A percentile compares a stretch with the other conserved stretches of the same genome.
These are phyloP conservation scores for Aspergillus egyptiacus DNA, from an alignment of 495 filamentous ascomycete genomes.

Conservation along the genomic window DNA sequence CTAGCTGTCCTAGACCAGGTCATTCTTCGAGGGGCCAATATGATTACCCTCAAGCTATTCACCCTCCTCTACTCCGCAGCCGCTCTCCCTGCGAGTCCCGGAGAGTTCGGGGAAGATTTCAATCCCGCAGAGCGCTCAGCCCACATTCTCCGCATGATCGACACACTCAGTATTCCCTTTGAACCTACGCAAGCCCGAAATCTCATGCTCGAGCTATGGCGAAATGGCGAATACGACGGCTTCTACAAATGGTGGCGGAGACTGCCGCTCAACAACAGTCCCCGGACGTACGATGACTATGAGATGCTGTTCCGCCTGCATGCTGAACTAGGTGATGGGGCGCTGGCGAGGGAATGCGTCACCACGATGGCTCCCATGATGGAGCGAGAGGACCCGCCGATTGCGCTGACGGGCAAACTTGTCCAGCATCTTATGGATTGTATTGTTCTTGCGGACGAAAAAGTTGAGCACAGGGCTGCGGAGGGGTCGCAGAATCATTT, in stretches of 20 bases:
- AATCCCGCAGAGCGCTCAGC: conserved; percentile 11
- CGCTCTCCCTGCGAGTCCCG: not conserved
- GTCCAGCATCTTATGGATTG: conserved; percentile 43
- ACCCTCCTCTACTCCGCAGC: conserved; percentile 36
- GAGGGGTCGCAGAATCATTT: conserved; percentile 19
- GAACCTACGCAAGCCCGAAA: conserved; percentile 42
- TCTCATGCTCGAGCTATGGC: conserved; percentile 40
- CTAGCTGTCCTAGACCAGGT: conserved; percentile 44
- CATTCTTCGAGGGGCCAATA: conserved; percentile 36
- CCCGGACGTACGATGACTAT: conserved; percentile 54
- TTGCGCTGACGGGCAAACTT: conserved; percentile 39
- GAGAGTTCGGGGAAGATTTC: conserved; percentile 2
- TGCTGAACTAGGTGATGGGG: conserved; percentile 40
- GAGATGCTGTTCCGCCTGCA: conserved; percentile 47
- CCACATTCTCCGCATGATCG: conserved; percentile 24
- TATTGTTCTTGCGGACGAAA: conserved; percentile 46
- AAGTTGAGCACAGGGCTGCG: conserved; percentile 27
- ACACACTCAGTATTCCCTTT: conserved; percentile 37
- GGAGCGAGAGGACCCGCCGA: conserved; percentile 48
- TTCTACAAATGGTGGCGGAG: conserved; percentile 61
- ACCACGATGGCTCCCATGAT: conserved; percentile 52
- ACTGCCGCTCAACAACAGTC: conserved; percentile 41
- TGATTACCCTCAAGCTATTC: conserved; percentile 40
- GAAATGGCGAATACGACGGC: conserved; percentile 40
- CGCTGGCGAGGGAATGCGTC: conserved; percentile 42